Evolutionary conservation across 1,284 basidiomycete species (phyloP), one percentile per base, ranked within the genome.

Genomic region (Kalmanozyma brasiliensis): DNA sequence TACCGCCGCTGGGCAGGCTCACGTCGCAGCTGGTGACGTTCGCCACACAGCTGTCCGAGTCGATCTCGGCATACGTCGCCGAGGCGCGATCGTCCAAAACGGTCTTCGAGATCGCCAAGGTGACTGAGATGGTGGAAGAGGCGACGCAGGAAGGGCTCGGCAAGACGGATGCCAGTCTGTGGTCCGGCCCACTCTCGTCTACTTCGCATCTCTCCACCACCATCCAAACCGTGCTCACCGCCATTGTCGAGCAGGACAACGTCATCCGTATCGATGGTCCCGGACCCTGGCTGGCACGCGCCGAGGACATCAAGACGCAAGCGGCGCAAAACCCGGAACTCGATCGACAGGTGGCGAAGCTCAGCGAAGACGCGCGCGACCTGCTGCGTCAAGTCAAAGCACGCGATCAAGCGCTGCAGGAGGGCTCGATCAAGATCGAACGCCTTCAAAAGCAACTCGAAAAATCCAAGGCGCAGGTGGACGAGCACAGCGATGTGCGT

Each of bases 391-490:
- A 88, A 52, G 86, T 97, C 55, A 77, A 73, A 32, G 58, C 57
- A 16, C 89, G 93, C 83, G 95, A 98, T 68, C 92, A 96, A 85
- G 87, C 84, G 33, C 88, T 94, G 46, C 93, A 98, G 83, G 96
- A 98, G 80, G 86, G 89, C 7, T 85, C 85, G 6, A 93, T 98
- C 63, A 98, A 94, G 86, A 91, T 97, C 53, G 93, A 97, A 82
- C 87, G 95, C 8, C 91, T 98, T 86, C 92, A 95, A 79, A 88
- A 93, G 46, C 88, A 93, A 43, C 89, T 95, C 85, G 94, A 98
- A 79, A 87, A 88, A 1, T 89, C 89, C 60, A 94, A 93, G 85
- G 92, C 91, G 80, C 82, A 87, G 83, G 89, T 89, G 1, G 94
- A 98, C 62, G 84, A 87, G 20, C 91, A 97, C 52, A 83, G 86